Evolutionary conservation across 176 grass and related monocot species (phyloP), one percentile per base, ranked within the genome.

Genomic region (Olyra latifolia): DNA sequence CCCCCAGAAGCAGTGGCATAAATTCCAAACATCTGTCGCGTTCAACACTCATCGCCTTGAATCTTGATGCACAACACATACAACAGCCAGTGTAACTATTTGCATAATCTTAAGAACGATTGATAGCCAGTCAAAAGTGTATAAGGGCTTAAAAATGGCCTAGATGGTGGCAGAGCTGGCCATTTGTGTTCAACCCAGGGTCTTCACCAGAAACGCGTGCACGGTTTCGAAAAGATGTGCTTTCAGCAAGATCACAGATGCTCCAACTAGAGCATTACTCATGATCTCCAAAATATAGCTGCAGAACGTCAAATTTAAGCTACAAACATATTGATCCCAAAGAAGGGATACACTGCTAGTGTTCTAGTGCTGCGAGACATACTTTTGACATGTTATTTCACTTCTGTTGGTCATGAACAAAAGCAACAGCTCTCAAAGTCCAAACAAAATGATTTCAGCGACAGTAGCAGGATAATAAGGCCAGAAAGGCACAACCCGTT

Each of bases 311-410:
- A 25, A 44, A 29, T 46, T 71, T 54, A 32, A 62, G 32, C 29
- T 52, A 82, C 52, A 79, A 20, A 58, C 55, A 74, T 29, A 52
- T 25, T 8, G 49, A 38, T 52, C 53, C 22, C 28, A 67, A 35
- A 43, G 8, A 84, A 84, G 24, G 72, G 68, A 84, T 61, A 20
- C 69, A 75, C 1, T 67, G 2, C 59, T 83, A 66, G 13, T 62
- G 23, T 68, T 71, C 46, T 45, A 75, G 69, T 62, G 52, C 15
- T 10, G 15, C 17, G 17, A 62, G 4, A 22, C n/a, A 2, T 46
- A 71, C n/a, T 47, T 58, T 49, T 67, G 19, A 52, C 53, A 74
- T 59, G 42, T 74, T 79, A 83, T 80, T 66, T 13, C 75, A 88
- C 53, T 74, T 79, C 24, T 62, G 60, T 14, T 62, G 32, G 9